Conservation (phyloP, 768 basidiomycete genomes). For the Krasilnikovozyma curviuscula region DNA sequence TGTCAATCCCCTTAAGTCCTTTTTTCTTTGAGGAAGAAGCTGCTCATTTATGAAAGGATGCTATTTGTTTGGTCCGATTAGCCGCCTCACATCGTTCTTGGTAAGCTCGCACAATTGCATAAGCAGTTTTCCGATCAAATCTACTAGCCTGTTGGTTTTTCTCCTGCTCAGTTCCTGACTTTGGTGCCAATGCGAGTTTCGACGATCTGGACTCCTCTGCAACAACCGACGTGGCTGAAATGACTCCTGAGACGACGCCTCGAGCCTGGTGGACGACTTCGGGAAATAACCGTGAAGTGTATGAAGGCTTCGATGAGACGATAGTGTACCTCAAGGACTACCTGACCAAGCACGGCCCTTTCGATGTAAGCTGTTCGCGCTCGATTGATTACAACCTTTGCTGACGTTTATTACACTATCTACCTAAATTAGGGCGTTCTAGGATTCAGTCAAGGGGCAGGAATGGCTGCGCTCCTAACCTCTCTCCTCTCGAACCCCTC, state of each 20-base stretch:
- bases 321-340: conserved; percentile 38
- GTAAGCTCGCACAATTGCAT: too few relatives aligned
- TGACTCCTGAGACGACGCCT: conserved; percentile 36
- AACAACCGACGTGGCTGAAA: background rate
- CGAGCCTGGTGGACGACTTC: conserved; percentile 52
- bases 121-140: too few relatives aligned
- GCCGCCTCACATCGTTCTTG: conserved; percentile 13
- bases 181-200: conserved; percentile 3
- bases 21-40: too few relatives aligned
- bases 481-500: conserved; percentile 38
- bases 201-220: conserved; percentile 9
- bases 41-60: too few relatives aligned
- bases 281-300: conserved; percentile 8
- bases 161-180: conserved; percentile 8
- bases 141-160: conserved; percentile 6
- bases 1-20: too few relatives aligned
- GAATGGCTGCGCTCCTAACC: conserved; percentile 48
- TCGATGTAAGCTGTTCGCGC: conserved; percentile 43
- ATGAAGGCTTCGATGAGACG: conserved; percentile 41
- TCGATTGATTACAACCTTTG: background rate
- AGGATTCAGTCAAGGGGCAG: conserved; percentile 70
- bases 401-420: conserved; percentile 7
- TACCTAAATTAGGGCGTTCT: conserved; percentile 41
- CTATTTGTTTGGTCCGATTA: too few relatives aligned
- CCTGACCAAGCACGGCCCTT: conserved; percentile 34